Conservation (phyloP, 1,284 basidiomycete genomes). For the Wolfiporia cocos region DNA sequence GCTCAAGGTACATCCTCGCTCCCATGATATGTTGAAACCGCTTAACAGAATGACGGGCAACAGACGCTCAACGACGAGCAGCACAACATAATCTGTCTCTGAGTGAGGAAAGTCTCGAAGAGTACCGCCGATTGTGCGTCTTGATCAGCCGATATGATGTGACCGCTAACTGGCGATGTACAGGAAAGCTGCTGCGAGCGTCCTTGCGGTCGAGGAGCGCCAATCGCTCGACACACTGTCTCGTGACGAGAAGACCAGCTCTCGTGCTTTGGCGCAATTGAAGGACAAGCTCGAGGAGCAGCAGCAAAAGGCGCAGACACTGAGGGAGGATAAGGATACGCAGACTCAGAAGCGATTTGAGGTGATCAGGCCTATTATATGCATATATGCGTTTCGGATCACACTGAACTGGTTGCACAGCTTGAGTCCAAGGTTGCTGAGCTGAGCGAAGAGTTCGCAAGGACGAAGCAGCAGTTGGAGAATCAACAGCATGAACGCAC, state of each 20-base stretch:
- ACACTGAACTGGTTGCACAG: conserved; percentile 26
- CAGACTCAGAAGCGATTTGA: conserved; percentile 56
- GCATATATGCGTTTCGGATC: not conserved
- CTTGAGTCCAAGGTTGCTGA: conserved; percentile 53
- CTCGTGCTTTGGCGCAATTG: conserved; percentile 62
- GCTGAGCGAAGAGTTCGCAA: conserved; percentile 48
- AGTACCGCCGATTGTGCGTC: conserved; percentile 83
- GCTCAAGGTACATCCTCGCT: conserved; percentile 56
- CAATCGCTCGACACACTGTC: conserved; percentile 78
- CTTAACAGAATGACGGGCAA: not conserved
- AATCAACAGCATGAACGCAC: conserved; percentile 72
- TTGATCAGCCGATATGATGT: no score
- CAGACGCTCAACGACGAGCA: conserved; percentile 73
- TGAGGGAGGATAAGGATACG: conserved; percentile 53
- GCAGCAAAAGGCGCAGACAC: conserved; percentile 52
- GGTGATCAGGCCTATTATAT: conserved; percentile 30
- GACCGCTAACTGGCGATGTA: not conserved
- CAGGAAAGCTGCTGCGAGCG: conserved; percentile 75
- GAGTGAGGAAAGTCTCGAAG: conserved; percentile 78
- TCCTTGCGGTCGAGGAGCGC: conserved; percentile 82
- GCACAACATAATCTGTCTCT: conserved; percentile 75
- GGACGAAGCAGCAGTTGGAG: conserved; percentile 65
- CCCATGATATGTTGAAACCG: not conserved
- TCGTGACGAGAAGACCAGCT: conserved; percentile 78
- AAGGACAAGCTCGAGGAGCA: conserved; percentile 65